These are phyloP conservation scores for Torulaspora delbrueckii DNA, from an alignment of 805 yeast species.

Conservation along the genomic window DNA sequence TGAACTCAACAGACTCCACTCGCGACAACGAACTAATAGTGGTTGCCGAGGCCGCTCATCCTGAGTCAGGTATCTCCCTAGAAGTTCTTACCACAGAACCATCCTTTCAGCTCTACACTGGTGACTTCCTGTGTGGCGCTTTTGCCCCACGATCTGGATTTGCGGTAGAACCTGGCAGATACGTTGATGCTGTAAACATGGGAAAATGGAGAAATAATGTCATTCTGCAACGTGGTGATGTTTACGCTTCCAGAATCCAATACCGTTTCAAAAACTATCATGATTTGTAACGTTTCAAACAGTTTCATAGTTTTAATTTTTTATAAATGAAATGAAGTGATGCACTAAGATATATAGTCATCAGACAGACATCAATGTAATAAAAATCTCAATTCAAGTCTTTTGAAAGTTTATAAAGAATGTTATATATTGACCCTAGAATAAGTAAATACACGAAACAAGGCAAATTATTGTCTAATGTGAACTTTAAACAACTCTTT, in stretches of 20 bases:
- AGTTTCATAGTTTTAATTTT: neutral
- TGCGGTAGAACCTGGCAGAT: slow-evolving; percentile 59
- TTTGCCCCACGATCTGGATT: slow-evolving; percentile 45
- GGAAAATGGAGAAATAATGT: slow-evolving; percentile 48
- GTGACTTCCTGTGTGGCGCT: slow-evolving; percentile 43
- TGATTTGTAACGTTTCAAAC: neutral
- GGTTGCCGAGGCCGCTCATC: slow-evolving; percentile 43
- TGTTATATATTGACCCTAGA: no score
- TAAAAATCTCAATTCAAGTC: neutral
- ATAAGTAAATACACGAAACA: no score
- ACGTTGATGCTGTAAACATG: slow-evolving; percentile 48
- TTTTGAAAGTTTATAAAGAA: neutral
- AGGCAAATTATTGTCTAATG: no score
- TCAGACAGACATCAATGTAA: neutral
- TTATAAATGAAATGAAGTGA: neutral
- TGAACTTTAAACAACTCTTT: no score
- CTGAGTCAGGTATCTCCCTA: slow-evolving; percentile 41
- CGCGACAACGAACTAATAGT: slow-evolving; percentile 35
- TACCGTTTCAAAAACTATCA: slow-evolving; percentile 19
- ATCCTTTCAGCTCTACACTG: slow-evolving; percentile 61
- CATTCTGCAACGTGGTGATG: slow-evolving; percentile 43
- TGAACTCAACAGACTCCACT: slow-evolving; percentile 41
- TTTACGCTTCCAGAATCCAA: slow-evolving; percentile 45
- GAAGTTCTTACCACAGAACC: slow-evolving; percentile 58
- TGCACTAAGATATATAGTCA: neutral